These are phyloP conservation scores for Trichophyton verrucosum DNA, from an alignment of 2,329 filamentous ascomycete genomes.

Conservation along the genomic window DNA sequence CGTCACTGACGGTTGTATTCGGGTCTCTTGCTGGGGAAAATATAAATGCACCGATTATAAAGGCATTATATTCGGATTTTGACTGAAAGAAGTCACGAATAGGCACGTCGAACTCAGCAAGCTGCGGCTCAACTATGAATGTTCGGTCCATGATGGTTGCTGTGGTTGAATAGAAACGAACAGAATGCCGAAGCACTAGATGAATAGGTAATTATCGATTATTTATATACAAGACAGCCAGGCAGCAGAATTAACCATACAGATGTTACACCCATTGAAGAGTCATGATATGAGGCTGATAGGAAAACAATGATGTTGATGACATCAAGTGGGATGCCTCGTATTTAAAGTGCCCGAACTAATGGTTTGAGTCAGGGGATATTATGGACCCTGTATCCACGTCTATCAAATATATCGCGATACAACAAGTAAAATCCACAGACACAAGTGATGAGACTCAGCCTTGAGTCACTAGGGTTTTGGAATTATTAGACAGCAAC, in stretches of 20 bases:
- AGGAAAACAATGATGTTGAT: background rate
- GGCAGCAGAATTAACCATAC: background rate
- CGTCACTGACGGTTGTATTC: background rate
- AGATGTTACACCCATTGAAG: background rate
- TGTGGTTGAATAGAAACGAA: background rate
- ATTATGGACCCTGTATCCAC: too few relatives aligned
- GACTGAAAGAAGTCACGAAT: background rate
- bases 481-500: background rate
- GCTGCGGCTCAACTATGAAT: background rate
- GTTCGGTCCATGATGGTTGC: background rate
- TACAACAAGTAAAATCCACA: too few relatives aligned
- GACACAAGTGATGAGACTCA: too few relatives aligned
- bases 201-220: background rate
- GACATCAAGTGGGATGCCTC: background rate
- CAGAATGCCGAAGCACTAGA: background rate
- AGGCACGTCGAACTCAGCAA: slow-evolving; percentile 2
- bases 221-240: background rate
- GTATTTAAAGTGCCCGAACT: too few relatives aligned
- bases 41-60: slow-evolving; percentile 3
- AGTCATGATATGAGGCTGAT: too few relatives aligned
- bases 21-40: background rate
- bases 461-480: background rate
- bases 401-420: too few relatives aligned
- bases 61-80: background rate
- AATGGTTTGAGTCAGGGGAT: too few relatives aligned